Base-by-base conservation (phyloP, 2,329 filamentous ascomycete species). In the Orbilia javanica region DNA sequence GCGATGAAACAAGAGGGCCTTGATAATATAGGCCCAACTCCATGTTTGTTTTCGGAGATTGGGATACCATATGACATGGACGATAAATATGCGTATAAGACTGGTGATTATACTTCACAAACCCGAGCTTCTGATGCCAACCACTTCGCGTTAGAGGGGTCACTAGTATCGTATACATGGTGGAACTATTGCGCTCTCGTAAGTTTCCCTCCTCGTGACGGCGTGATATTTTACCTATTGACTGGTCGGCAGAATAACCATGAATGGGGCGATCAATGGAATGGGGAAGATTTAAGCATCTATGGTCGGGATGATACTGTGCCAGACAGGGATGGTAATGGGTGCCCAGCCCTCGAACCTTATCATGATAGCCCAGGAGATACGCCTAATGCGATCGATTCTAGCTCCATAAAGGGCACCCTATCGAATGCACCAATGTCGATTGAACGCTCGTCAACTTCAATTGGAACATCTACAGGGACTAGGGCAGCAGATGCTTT, bases 21-120 rank as follows among this genome's bases (percentile, higher is more conserved):
- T n/a, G 91, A 97, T 69, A 80, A 82, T 55, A 81, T 82, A n/a
- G 78, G 78, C 10, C 90, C 92, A 22, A 94, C 96, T 81, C 96
- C 96, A 0, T 93, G 94, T 81, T 85, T 99, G 3, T 90, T 97
- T 84, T 96, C 93, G 0, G 96, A 99, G 83, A 98, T 98, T 82
- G 96, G 96, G 6, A 97, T 99, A 74, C 96, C 96, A 0, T 99
- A 97, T 83, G 96, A 99, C 83, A 98, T 99, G 96, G 95, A 99
- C 82, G 91, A 97, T 80, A 94, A 97, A 84, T 88, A 96, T 82
- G 96, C 96, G 0, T 99, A 99, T 85, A 93, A 93, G 84, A 97
- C 93, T 4, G 96, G 96, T 6, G 93, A 99, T 84, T 99, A 97
- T 84, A 91, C 92, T 52, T 97, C 93, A 82, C 96, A 99, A 83